These are phyloP conservation scores for Globisporangium middletonii DNA, from an alignment of 352 stramenopile species.

Conservation along the genomic window DNA sequence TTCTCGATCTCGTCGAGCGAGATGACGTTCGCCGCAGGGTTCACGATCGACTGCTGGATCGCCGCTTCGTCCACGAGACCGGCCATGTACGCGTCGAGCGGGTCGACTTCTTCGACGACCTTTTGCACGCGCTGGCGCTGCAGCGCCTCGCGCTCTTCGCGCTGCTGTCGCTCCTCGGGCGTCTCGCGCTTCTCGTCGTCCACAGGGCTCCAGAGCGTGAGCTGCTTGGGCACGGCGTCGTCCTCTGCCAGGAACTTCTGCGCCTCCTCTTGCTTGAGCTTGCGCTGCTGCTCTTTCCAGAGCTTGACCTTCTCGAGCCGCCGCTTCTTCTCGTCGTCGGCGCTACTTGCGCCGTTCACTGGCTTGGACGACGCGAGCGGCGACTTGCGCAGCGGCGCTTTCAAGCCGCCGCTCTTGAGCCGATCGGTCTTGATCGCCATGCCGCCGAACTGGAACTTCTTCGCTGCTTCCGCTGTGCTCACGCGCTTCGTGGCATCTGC, in stretches of 20 bases:
- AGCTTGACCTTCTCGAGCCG: slow-evolving; percentile 45
- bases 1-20: slow-evolving; percentile 76
- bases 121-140: slow-evolving; percentile 63
- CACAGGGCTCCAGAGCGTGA: slow-evolving; percentile 58
- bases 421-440: slow-evolving; percentile 59
- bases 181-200: slow-evolving; percentile 62
- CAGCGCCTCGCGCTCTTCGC: slow-evolving; percentile 32
- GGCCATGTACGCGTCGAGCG: slow-evolving; percentile 84
- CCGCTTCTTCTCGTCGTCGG: slow-evolving; percentile 34
- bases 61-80: slow-evolving; percentile 71
- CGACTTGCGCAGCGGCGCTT: slow-evolving; percentile 14
- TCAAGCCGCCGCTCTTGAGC: slow-evolving; percentile 13
- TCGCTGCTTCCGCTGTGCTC: slow-evolving; percentile 16
- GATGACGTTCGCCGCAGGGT: slow-evolving; percentile 76
- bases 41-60: slow-evolving; percentile 63
- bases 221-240: slow-evolving; percentile 57
- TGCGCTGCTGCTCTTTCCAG: slow-evolving; percentile 52
- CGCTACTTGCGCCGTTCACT: background rate
- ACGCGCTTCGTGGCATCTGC: slow-evolving; percentile 3
- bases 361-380: background rate
- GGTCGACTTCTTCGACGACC: slow-evolving; percentile 77
- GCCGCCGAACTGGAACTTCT: slow-evolving; percentile 63
- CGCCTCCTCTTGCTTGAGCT: slow-evolving; percentile 55
- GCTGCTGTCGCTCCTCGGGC: slow-evolving; percentile 37
- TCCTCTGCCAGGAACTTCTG: slow-evolving; percentile 65